Evolutionary conservation across 2,329 filamentous ascomycete genomes (phyloP).

Genomic region (Macroventuria anomochaeta): DNA sequence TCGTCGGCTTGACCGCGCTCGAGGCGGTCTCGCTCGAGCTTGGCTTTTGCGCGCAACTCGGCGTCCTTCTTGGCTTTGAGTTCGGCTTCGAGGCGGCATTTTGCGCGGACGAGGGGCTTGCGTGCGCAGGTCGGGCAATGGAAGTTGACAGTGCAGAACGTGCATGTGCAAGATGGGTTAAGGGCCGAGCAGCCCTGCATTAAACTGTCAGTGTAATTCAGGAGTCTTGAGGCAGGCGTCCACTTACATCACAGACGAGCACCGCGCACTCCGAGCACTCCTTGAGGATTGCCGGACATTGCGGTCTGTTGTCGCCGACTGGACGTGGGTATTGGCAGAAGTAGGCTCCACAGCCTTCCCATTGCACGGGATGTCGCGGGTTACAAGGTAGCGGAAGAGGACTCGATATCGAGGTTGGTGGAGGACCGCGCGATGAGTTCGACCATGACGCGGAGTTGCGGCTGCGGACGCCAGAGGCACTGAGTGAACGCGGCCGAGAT

Average conservation of each 20-base stretch:
- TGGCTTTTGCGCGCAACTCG: conserved; percentile 37
- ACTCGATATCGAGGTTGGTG: conserved; percentile 38
- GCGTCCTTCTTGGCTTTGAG: conserved; percentile 39
- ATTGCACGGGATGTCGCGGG: conserved; percentile 52
- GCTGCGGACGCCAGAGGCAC: conserved; percentile 46
- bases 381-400: conserved; percentile 49
- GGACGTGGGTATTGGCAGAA: conserved; percentile 50
- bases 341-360: conserved; percentile 53
- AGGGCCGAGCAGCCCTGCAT: conserved; percentile 39
- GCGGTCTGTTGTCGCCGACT: conserved; percentile 47
- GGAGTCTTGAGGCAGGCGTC: neutral
- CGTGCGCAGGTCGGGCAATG: conserved; percentile 49
- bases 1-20: conserved; percentile 45
- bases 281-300: conserved; percentile 46
- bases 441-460: conserved; percentile 39
- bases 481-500: conserved; percentile 48
- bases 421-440: conserved; percentile 32
- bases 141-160: conserved; percentile 48
- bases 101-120: conserved; percentile 42
- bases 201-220: conserved; percentile 17
- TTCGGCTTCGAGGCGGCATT: conserved; percentile 48
- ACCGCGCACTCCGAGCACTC: conserved; percentile 51
- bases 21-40: conserved; percentile 41
- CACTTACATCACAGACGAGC: conserved; percentile 51
- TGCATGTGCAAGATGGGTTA: conserved; percentile 47